phyloP scores from a whole-genome alignment of 2,329 filamentous ascomycete species.

The Camptophora hylomeconis region DNA sequence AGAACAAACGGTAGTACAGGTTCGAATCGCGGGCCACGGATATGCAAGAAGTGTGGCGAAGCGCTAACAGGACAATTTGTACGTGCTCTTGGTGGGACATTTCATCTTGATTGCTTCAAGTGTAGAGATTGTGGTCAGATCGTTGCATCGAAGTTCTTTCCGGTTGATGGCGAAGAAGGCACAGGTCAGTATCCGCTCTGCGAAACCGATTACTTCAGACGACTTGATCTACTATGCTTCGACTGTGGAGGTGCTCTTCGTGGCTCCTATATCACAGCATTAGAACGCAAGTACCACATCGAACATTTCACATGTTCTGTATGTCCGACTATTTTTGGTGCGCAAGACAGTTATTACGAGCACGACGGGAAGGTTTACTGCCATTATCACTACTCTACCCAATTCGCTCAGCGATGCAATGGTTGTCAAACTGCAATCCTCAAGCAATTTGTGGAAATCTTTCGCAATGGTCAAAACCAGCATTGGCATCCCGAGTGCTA shows the following conservation, averaged over 20 bases:
- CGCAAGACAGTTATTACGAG: slow-evolving; percentile 97
- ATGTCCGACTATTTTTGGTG: slow-evolving; percentile 94
- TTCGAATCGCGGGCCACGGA: slow-evolving; percentile 31
- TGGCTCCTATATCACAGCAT: slow-evolving; percentile 93
- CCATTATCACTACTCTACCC: slow-evolving; percentile 97
- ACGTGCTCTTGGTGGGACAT: slow-evolving; percentile 81
- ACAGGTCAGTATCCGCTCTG: slow-evolving; percentile 80
- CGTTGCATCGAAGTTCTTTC: slow-evolving; percentile 97
- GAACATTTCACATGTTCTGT: slow-evolving; percentile 98
- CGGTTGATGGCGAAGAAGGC: slow-evolving; percentile 79
- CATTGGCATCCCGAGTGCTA: slow-evolving; percentile 99
- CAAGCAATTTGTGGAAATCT: slow-evolving; percentile 98
- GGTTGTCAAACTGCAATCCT: slow-evolving; percentile 94
- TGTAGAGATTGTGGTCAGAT: slow-evolving; percentile 94
- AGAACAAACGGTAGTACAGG: slow-evolving; percentile 21
- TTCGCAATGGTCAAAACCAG: slow-evolving; percentile 92
- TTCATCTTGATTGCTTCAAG: slow-evolving; percentile 95
- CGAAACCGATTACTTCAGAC: slow-evolving; percentile 93
- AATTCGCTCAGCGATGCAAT: slow-evolving; percentile 90
- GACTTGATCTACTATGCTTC: slow-evolving; percentile 79
- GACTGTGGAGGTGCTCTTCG: slow-evolving; percentile 85
- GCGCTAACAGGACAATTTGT: slow-evolving; percentile 91
- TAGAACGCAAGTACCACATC: slow-evolving; percentile 97
- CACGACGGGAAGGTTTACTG: slow-evolving; percentile 94
- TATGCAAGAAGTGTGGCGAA: slow-evolving; percentile 76